phyloP scores from a whole-genome alignment of 345 rosid species.

The Clausena lansium region DNA sequence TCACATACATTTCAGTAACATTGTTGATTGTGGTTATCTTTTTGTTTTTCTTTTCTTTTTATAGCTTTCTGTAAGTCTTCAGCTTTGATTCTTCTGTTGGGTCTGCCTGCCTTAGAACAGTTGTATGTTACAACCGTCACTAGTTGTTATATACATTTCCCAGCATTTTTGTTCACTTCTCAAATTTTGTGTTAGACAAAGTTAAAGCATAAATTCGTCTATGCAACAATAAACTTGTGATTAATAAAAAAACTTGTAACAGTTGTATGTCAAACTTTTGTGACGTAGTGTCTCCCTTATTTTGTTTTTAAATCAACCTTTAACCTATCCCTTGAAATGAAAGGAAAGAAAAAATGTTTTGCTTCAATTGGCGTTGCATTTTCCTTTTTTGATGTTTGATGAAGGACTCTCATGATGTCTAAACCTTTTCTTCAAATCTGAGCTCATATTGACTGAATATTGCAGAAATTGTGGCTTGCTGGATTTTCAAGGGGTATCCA shows the following conservation, averaged over 20 bases:
- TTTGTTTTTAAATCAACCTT: neutral
- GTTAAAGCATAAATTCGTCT: too few relatives aligned
- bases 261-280: neutral
- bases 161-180: too few relatives aligned
- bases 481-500: constrained; percentile 99
- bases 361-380: neutral
- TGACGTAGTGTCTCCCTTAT: neutral
- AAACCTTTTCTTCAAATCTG: neutral
- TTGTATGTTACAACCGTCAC: too few relatives aligned
- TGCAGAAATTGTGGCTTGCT: constrained; percentile 99
- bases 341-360: neutral
- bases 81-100: neutral
- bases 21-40: neutral
- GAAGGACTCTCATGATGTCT: neutral
- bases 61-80: neutral
- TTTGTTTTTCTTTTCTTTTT: neutral
- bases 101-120: too few relatives aligned
- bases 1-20: neutral
- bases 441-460: constrained; percentile 17
- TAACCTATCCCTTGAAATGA: neutral
- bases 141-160: too few relatives aligned
- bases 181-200: too few relatives aligned
- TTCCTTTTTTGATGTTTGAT: constrained; percentile 1
- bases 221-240: neutral
- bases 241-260: neutral